Evolutionary conservation across 1,139 yeast genomes (phyloP).

Genomic region (Suhomyces anneliseae): DNA sequence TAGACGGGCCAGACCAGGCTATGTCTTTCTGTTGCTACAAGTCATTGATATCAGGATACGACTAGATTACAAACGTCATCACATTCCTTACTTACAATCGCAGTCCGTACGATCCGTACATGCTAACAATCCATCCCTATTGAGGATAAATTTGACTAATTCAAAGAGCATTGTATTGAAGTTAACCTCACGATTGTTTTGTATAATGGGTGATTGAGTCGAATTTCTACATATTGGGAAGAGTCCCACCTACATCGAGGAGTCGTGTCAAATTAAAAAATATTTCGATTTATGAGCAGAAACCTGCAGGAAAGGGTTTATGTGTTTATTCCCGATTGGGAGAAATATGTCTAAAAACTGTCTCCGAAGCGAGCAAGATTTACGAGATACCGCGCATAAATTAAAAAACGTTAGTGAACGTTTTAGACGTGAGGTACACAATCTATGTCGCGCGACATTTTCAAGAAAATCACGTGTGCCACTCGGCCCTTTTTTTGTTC

Average conservation of each 20-base stretch:
- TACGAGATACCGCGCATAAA: constrained; percentile 8
- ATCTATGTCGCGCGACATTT: constrained; percentile 8
- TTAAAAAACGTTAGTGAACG: constrained; percentile 2
- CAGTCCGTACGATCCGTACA: too few species aligned
- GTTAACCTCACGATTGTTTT: not conserved
- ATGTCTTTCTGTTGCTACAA: too few species aligned
- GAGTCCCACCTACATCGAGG: not conserved
- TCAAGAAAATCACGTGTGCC: constrained; percentile 9
- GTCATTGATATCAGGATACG: too few species aligned
- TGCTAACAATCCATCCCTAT: constrained; percentile 1
- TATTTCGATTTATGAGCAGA: too few species aligned
- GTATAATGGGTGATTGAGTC: not conserved
- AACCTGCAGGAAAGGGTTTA: not conserved
- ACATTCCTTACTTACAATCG: too few species aligned
- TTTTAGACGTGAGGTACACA: constrained; percentile 2
- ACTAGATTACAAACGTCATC: too few species aligned
- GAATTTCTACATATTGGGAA: not conserved
- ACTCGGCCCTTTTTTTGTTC: not conserved
- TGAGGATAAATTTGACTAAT: constrained; percentile 1
- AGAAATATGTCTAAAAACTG: constrained; percentile 2
- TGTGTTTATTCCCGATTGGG: constrained; percentile 1
- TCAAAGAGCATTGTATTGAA: not conserved
- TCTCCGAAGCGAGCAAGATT: constrained; percentile 3
- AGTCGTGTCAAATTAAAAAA: not conserved
- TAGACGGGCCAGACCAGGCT: too few species aligned